Percentiles rank a stretch among this genome's conserved stretches.
Conservation (phyloP, 1,139 yeast genomes). For the Oligophagozyma castellii region DNA sequence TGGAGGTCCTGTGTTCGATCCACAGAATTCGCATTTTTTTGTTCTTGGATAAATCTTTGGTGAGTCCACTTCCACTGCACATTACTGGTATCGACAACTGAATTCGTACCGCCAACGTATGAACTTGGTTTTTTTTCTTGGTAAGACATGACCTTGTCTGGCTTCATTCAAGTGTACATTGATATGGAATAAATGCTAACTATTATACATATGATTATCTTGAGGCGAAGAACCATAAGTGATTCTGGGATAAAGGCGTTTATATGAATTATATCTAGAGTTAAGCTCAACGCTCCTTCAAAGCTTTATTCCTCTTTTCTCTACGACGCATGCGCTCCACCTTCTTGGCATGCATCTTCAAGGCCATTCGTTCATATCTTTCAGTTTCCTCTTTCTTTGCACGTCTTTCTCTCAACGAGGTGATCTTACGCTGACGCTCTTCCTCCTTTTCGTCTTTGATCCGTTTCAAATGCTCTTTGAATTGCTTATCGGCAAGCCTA, state of each 20-base stretch:
- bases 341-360: conserved; percentile 66
- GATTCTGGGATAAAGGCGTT: too few species aligned
- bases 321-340: conserved; percentile 67
- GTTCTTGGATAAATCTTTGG: too few species aligned
- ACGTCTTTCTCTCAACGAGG: conserved; percentile 47
- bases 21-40: conserved; percentile 57
- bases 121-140: too few species aligned
- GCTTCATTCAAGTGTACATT: too few species aligned
- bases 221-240: too few species aligned
- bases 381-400: conserved; percentile 63
- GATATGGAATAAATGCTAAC: too few species aligned
- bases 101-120: too few species aligned
- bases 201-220: too few species aligned
- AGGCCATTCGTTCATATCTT: conserved; percentile 55
- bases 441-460: conserved; percentile 51
- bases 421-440: conserved; percentile 36
- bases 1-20: conserved; percentile 80
- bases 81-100: too few species aligned
- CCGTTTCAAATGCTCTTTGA: conserved; percentile 34
- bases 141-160: too few species aligned
- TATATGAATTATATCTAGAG: too few species aligned
- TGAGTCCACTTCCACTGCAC: too few species aligned
- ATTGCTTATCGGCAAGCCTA: conserved; percentile 28
- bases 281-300: conserved; percentile 48
- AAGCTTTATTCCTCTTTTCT: conserved; percentile 69